A percentile compares a stretch with the other conserved stretches of the same genome.
Conservation (phyloP, 306 rosid species). For the Fragaria iinumae region DNA sequence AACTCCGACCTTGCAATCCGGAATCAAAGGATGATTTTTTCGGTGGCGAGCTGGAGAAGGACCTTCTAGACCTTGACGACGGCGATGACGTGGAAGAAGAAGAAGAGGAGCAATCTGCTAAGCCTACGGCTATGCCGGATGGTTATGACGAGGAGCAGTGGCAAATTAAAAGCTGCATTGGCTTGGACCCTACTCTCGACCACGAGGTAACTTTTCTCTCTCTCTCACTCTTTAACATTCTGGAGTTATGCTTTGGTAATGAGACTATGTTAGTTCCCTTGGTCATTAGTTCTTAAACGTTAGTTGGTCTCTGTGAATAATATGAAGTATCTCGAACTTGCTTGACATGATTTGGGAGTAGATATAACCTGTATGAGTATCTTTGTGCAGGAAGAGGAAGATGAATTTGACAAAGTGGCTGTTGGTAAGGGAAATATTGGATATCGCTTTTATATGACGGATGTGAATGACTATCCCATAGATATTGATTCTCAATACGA, state of each 20-base stretch:
- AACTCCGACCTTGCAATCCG: constrained; percentile 4
- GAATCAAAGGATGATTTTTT: neutral
- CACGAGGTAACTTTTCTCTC: constrained; percentile 53
- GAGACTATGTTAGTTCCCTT: no score
- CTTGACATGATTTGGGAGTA: neutral
- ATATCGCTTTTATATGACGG: constrained; percentile 71
- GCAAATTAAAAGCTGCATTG: constrained; percentile 73
- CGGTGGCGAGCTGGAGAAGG: constrained; percentile 37
- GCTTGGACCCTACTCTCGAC: constrained; percentile 81
- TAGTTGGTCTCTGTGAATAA: no score
- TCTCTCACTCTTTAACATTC: no score
- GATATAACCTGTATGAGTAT: neutral
- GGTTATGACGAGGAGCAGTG: constrained; percentile 81
- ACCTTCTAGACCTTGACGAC: constrained; percentile 53
- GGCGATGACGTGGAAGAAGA: constrained; percentile 30
- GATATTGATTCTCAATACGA: constrained; percentile 48
- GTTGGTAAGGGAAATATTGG: constrained; percentile 54
- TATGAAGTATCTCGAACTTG: no score
- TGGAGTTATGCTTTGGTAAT: no score
- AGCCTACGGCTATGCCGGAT: constrained; percentile 49
- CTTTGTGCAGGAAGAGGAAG: constrained; percentile 84
- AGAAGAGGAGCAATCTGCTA: constrained; percentile 16
- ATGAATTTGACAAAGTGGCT: constrained; percentile 82
- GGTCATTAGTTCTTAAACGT: no score
- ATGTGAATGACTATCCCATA: constrained; percentile 57